A percentile compares a stretch with the other conserved stretches of the same genome.
These are phyloP conservation scores for Paecilomyces sp. DNA, from an alignment of 2,329 filamentous ascomycete species.

Conservation along the genomic window DNA sequence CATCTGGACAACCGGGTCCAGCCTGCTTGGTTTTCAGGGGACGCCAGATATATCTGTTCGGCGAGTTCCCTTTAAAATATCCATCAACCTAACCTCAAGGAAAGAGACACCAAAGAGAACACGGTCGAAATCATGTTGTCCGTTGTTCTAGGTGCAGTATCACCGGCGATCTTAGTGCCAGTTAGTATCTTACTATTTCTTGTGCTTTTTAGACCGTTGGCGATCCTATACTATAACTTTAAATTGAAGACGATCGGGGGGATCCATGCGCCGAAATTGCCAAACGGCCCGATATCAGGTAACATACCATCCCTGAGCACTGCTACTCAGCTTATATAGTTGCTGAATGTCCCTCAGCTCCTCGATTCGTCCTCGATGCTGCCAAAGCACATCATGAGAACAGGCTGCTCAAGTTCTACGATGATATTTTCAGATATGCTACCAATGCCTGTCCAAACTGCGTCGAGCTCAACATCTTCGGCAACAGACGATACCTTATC, in stretches of 20 bases:
- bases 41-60: neutral
- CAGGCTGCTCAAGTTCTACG: slow-evolving; percentile 49
- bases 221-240: slow-evolving; percentile 3
- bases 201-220: slow-evolving; percentile 1
- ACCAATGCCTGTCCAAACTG: slow-evolving; percentile 44
- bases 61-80: neutral
- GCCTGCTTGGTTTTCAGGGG: neutral
- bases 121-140: neutral
- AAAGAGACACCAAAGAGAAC: neutral
- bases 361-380: neutral
- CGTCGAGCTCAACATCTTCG: slow-evolving; percentile 48
- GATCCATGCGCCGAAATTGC: slow-evolving; percentile 1
- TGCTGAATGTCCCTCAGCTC: slow-evolving; percentile 9
- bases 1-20: neutral
- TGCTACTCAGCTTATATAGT: neutral
- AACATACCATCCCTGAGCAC: neutral
- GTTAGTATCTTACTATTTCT: neutral
- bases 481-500: slow-evolving; percentile 52
- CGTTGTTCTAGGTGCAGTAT: neutral
- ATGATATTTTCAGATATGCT: slow-evolving; percentile 37
- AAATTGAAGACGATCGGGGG: slow-evolving; percentile 17
- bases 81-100: neutral
- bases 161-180: neutral
- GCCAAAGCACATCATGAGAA: slow-evolving; percentile 7
- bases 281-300: neutral